Conservation (phyloP, 768 basidiomycete genomes). For the Suillus luteus region DNA sequence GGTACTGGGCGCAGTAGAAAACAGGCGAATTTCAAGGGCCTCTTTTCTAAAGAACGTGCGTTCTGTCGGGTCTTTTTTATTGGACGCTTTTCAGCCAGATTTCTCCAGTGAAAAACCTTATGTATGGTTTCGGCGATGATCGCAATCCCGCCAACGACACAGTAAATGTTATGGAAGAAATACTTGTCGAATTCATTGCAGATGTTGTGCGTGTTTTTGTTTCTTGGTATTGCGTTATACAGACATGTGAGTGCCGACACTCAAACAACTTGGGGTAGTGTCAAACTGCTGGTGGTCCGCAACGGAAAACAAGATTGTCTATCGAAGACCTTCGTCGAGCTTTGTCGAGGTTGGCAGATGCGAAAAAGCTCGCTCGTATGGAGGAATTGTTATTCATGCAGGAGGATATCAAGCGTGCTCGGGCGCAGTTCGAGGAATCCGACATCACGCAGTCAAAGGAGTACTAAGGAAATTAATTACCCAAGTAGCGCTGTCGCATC, state of each 20-base stretch:
- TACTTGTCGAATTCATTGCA: constrained; percentile 85
- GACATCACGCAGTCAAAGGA: constrained; percentile 50
- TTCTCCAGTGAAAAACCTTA: constrained; percentile 70
- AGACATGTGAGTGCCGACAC: constrained; percentile 12
- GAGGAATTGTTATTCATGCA: constrained; percentile 93
- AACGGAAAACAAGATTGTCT: constrained; percentile 72
- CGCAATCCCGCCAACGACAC: constrained; percentile 85
- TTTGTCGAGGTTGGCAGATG: constrained; percentile 82
- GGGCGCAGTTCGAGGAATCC: constrained; percentile 70
- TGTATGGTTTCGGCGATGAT: constrained; percentile 96
- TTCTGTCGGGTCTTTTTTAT: constrained; percentile 17
- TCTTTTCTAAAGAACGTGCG: constrained; percentile 83
- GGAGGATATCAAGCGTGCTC: constrained; percentile 88
- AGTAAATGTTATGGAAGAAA: constrained; percentile 92
- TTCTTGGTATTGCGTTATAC: constrained; percentile 11
- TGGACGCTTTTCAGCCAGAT: constrained; percentile 16
- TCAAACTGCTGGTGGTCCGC: constrained; percentile 67
- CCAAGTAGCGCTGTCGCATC: constrained; percentile 11
- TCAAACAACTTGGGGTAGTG: constrained; percentile 48
- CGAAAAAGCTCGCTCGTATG: constrained; percentile 89
- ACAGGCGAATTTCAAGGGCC: constrained; percentile 68
- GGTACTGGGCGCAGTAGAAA: constrained; percentile 55
- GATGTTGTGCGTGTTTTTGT: constrained; percentile 68
- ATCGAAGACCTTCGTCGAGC: constrained; percentile 85
- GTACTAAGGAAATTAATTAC: constrained; percentile 33